phyloP scores from a whole-genome alignment of 2,329 filamentous ascomycete species.

The Paraconiothyrium sp. region DNA sequence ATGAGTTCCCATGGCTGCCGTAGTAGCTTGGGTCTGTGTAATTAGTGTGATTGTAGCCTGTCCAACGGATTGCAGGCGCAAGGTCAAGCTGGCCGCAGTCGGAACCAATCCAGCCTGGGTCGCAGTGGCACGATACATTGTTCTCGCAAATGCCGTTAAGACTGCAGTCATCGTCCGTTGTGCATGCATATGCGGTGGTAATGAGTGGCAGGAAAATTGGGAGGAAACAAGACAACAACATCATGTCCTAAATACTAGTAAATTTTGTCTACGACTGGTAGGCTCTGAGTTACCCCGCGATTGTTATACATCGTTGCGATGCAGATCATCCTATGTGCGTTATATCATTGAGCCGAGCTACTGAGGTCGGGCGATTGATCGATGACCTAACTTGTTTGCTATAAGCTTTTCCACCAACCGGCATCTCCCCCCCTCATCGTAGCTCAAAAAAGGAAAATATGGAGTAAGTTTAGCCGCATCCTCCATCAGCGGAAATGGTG shows the following conservation, averaged over 20 bases:
- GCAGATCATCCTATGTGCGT: not conserved
- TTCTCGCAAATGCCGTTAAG: constrained; percentile 51
- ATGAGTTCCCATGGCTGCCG: constrained; percentile 51
- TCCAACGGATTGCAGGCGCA: constrained; percentile 50
- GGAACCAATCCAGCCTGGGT: constrained; percentile 56
- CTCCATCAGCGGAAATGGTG: not conserved
- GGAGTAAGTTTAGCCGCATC: not conserved
- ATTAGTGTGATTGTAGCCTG: constrained; percentile 59
- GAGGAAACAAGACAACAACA: not conserved
- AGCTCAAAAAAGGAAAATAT: not conserved
- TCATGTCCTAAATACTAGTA: too few species aligned
- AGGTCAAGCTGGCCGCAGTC: constrained; percentile 60
- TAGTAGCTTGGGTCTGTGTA: constrained; percentile 24
- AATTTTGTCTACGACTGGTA: too few species aligned
- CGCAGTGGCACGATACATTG: constrained; percentile 35
- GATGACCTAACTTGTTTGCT: not conserved
- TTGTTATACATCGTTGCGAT: not conserved
- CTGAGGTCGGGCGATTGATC: not conserved
- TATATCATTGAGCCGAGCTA: not conserved
- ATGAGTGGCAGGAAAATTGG: not conserved
- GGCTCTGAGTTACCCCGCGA: not conserved
- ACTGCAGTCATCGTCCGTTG: constrained; percentile 50
- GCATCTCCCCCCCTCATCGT: not conserved
- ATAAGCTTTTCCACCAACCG: constrained; percentile 6
- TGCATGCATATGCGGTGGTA: constrained; percentile 22